Evolutionary conservation across 73 alveolate genomes (phyloP).

Genomic region (Blepharisma stoltei): DNA sequence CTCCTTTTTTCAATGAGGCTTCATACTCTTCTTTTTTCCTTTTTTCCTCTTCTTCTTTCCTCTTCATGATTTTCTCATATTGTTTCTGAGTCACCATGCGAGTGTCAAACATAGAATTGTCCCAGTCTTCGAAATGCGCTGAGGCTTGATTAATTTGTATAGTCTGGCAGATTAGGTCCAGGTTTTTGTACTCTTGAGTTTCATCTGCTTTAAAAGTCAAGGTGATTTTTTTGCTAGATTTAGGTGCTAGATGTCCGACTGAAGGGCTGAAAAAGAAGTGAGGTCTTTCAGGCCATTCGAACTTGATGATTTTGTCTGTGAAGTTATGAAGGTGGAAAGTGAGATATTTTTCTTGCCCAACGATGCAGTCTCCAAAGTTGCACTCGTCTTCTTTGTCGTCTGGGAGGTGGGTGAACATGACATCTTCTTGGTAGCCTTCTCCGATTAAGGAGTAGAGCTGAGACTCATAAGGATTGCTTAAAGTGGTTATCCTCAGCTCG

Average conservation of each 20-base stretch:
- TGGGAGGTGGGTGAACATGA: conserved; percentile 89
- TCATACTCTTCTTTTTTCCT: conserved; percentile 80
- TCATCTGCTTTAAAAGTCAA: conserved; percentile 79
- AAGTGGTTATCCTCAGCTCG: conserved; percentile 78
- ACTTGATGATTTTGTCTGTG: conserved; percentile 79
- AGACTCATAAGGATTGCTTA: conserved; percentile 94
- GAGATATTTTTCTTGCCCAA: conserved; percentile 70
- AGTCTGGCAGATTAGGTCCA: conserved; percentile 82
- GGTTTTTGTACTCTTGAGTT: conserved; percentile 72
- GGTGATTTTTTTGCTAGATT: conserved; percentile 80
- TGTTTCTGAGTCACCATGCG: conserved; percentile 90
- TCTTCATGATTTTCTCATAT: conserved; percentile 82
- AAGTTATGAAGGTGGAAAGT: conserved; percentile 76
- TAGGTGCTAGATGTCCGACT: conserved; percentile 86
- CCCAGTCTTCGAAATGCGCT: conserved; percentile 92
- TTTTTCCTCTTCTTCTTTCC: conserved; percentile 91
- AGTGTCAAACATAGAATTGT: conserved; percentile 80
- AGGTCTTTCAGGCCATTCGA: conserved; percentile 91
- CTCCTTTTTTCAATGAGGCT: conserved; percentile 83
- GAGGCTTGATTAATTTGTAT: conserved; percentile 73
- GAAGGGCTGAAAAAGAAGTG: conserved; percentile 84
- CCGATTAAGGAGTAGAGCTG: conserved; percentile 88
- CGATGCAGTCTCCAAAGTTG: conserved; percentile 92
- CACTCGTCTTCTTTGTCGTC: conserved; percentile 89
- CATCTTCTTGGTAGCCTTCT: conserved; percentile 95